Evolutionary conservation across 2,329 filamentous ascomycete genomes (phyloP).

Genomic region (Claviceps paspali): DNA sequence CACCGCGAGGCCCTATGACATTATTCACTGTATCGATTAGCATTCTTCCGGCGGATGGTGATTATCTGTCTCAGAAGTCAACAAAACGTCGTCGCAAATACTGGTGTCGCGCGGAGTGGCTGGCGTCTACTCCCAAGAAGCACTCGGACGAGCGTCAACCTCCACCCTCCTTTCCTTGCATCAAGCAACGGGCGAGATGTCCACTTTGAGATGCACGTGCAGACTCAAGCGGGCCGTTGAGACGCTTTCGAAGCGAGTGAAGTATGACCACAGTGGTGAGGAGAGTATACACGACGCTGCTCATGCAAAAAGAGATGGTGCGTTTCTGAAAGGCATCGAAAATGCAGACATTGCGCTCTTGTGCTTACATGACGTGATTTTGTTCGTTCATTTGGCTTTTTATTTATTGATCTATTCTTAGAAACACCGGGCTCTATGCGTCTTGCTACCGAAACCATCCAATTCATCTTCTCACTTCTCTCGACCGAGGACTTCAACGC

Average conservation of each 20-base stretch:
- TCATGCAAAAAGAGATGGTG: neutral
- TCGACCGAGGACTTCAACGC: slow-evolving; percentile 36
- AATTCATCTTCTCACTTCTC: slow-evolving; percentile 20
- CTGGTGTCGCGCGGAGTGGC: slow-evolving; percentile 14
- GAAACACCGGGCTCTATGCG: slow-evolving; percentile 13
- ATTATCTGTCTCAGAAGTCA: too few species aligned
- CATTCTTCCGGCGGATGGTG: slow-evolving; percentile 1
- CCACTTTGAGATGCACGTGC: slow-evolving; percentile 7
- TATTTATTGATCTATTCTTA: neutral
- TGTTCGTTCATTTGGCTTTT: too few species aligned
- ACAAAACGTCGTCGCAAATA: slow-evolving; percentile 15
- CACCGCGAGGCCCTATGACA: neutral
- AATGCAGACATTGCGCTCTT: neutral
- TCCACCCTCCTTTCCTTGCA: slow-evolving; percentile 1
- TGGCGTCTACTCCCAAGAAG: slow-evolving; percentile 7
- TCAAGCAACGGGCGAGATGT: slow-evolving; percentile 7
- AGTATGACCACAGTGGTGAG: slow-evolving; percentile 6
- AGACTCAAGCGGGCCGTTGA: slow-evolving; percentile 6
- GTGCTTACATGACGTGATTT: neutral
- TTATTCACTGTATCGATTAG: neutral
- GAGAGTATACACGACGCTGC: neutral
- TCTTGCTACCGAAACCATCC: slow-evolving; percentile 21
- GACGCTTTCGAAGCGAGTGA: slow-evolving; percentile 6
- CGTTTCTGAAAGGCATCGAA: neutral
- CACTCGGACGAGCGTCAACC: slow-evolving; percentile 5